Percentiles rank a stretch among this genome's conserved stretches.
Evolutionary conservation across 768 basidiomycete species (phyloP).

Genomic region (Pulveroboletus sp.): DNA sequence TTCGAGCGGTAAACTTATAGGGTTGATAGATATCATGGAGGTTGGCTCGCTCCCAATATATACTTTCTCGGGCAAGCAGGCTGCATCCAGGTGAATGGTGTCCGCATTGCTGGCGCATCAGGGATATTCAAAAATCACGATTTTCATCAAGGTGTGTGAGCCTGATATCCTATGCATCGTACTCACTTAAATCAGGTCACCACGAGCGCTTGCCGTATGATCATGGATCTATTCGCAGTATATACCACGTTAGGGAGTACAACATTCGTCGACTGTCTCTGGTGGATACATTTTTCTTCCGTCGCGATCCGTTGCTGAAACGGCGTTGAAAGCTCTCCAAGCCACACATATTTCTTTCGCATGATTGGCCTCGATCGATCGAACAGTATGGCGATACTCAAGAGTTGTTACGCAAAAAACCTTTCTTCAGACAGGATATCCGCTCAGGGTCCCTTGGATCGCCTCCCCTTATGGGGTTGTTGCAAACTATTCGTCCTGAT

Average conservation of each 20-base stretch:
- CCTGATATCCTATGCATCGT: background rate
- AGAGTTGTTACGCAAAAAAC: slow-evolving; percentile 69
- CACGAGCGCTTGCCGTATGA: slow-evolving; percentile 84
- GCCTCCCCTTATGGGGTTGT: slow-evolving; percentile 77
- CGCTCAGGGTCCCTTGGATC: slow-evolving; percentile 71
- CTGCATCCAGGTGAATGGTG: slow-evolving; percentile 80
- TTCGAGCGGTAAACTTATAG: slow-evolving; percentile 2
- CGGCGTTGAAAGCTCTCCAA: slow-evolving; percentile 45
- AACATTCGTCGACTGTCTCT: slow-evolving; percentile 76
- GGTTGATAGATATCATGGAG: slow-evolving; percentile 79
- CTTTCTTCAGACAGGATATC: slow-evolving; percentile 74
- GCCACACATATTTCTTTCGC: slow-evolving; percentile 82
- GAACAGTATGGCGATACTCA: slow-evolving; percentile 74
- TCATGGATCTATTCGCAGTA: slow-evolving; percentile 65
- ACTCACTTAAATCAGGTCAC: slow-evolving; percentile 49
- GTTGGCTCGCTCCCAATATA: slow-evolving; percentile 95
- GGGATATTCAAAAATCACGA: slow-evolving; percentile 86
- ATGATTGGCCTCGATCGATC: slow-evolving; percentile 93
- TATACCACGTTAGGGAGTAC: slow-evolving; percentile 90
- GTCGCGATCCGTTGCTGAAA: background rate
- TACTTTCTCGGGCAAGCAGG: slow-evolving; percentile 95
- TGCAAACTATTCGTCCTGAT: slow-evolving; percentile 66
- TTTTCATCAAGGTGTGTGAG: slow-evolving; percentile 58
- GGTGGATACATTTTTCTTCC: slow-evolving; percentile 36
- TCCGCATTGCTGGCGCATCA: slow-evolving; percentile 87